Percentiles rank a stretch among this genome's conserved stretches.
Conservation (phyloP, 371 early-diverging fungal species). For the Massospora cicadina region DNA sequence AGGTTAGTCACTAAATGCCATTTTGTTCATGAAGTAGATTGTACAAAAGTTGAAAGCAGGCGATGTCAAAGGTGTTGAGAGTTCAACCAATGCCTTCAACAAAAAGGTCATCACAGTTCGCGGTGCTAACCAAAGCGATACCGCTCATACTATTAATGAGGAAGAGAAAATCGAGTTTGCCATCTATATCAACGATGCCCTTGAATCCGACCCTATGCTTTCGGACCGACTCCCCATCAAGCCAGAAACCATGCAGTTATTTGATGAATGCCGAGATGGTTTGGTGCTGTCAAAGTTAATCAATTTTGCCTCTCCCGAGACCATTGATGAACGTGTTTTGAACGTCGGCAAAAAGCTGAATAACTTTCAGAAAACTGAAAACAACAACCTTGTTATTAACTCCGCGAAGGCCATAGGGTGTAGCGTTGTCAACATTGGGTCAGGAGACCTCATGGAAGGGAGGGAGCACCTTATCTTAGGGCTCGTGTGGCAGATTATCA, state of each 20-base stretch:
- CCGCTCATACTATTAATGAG: slow-evolving; percentile 90
- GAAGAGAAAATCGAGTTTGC: slow-evolving; percentile 91
- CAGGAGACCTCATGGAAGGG: slow-evolving; percentile 84
- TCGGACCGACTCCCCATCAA: slow-evolving; percentile 76
- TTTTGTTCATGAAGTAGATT: neutral
- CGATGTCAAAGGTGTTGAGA: slow-evolving; percentile 25
- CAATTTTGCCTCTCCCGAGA: slow-evolving; percentile 88
- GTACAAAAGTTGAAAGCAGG: slow-evolving; percentile 34
- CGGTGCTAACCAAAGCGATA: slow-evolving; percentile 44
- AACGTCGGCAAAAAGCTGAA: slow-evolving; percentile 64
- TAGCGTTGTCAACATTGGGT: slow-evolving; percentile 88
- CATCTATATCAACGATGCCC: slow-evolving; percentile 74
- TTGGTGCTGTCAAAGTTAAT: slow-evolving; percentile 89
- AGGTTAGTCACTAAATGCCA: slow-evolving; percentile 23
- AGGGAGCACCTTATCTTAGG: slow-evolving; percentile 88
- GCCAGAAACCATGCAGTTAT: slow-evolving; percentile 81
- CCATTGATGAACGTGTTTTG: slow-evolving; percentile 93
- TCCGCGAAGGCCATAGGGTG: slow-evolving; percentile 96
- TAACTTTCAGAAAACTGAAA: slow-evolving; percentile 92
- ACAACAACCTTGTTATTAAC: slow-evolving; percentile 93
- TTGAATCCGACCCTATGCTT: slow-evolving; percentile 64
- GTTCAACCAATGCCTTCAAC: slow-evolving; percentile 26
- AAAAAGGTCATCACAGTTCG: slow-evolving; percentile 70
- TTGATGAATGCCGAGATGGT: slow-evolving; percentile 84
- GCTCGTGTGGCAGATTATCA: slow-evolving; percentile 95